These are phyloP conservation scores for Trapa bicornis DNA, from an alignment of 345 rosid genomes.

Conservation along the genomic window DNA sequence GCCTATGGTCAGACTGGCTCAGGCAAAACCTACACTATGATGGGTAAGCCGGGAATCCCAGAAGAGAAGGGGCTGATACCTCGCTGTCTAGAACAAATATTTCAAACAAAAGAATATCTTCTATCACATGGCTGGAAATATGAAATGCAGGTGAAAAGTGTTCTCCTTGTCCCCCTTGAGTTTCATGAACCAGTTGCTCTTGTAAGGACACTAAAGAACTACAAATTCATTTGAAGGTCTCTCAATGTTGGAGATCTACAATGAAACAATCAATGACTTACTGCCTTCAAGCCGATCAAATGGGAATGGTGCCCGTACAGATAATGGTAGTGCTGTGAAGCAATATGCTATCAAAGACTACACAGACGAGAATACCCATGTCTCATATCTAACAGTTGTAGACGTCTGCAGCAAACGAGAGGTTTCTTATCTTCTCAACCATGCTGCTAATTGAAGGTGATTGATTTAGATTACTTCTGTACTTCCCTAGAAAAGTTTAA, in stretches of 20 bases:
- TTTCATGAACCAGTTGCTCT: conserved; percentile 1
- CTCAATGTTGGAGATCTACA: conserved; percentile 95
- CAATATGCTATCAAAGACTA: conserved; percentile 66
- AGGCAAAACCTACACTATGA: conserved; percentile 94
- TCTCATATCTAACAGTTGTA: conserved; percentile 61
- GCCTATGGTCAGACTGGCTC: conserved; percentile 99
- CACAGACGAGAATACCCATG: conserved; percentile 70
- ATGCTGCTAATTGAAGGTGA: conserved; percentile 81
- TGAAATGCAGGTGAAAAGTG: conserved; percentile 63
- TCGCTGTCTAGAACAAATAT: conserved; percentile 80
- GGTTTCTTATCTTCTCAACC: conserved; percentile 63
- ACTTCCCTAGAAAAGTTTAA: background rate
- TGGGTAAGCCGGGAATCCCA: conserved; percentile 67
- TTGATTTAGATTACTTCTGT: background rate
- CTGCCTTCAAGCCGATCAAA: conserved; percentile 36
- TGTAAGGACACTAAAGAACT: background rate
- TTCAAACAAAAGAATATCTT: conserved; percentile 81
- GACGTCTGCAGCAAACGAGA: conserved; percentile 60
- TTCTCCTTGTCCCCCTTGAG: background rate
- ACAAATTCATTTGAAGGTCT: conserved; percentile 41
- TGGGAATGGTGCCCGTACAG: conserved; percentile 38
- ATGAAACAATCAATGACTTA: conserved; percentile 81
- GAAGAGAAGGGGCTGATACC: conserved; percentile 81
- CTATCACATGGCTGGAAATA: conserved; percentile 87
- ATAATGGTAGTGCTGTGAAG: conserved; percentile 41